Base-by-base conservation (phyloP, 192 early-diverging fungal species). In the Glomus cerebriforme region DNA sequence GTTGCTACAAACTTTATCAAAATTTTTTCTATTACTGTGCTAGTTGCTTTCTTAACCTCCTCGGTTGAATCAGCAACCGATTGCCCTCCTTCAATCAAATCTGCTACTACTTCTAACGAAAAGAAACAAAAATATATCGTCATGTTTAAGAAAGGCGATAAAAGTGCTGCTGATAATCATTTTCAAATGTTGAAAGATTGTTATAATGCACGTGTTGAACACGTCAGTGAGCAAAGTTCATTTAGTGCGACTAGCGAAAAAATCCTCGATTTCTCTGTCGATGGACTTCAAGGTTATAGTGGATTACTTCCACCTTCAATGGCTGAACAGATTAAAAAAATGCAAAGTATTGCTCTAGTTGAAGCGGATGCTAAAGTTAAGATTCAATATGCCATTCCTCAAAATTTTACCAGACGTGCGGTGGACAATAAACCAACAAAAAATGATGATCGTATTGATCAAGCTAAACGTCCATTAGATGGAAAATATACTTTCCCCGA, bases 401-500 rank as follows among this genome's bases (percentile, higher is more conserved):
- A 54, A n/a, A n/a, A n/a, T 19, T 5, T 54, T 19, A 19, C 2
- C 19, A 54, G 5, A 27, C 39, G 37, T 39, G 1, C 12, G 29
- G 15, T 31, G 9, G 35, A 49, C 4, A 39, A 47, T 1, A 49
- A 71, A 0, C 37, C 39, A 45, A 71, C 15, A 10, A 6, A 22
- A 2, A 71, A 71, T 24, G 1, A 27, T 19, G 69, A 71, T 71
- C 69, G 69, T 49, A 27, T 71, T 24, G 69, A 71, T 71, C 69
- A 71, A 71, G 69, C 37, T 24, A 71, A 71, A 45, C 12, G 6
- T 29, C 37, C 39, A 24, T 47, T 70, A 7, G 9, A 71, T 29
- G 12, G 90, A 80, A 90, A 91, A 83, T 98, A 96, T 75, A 72
- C 80, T 3, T 94, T 96, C 84, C 84, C 92, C 77, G 82, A 88